These are phyloP conservation scores for Dianthus caryophyllus DNA, from an alignment of 148 eudicot species.

Conservation along the genomic window DNA sequence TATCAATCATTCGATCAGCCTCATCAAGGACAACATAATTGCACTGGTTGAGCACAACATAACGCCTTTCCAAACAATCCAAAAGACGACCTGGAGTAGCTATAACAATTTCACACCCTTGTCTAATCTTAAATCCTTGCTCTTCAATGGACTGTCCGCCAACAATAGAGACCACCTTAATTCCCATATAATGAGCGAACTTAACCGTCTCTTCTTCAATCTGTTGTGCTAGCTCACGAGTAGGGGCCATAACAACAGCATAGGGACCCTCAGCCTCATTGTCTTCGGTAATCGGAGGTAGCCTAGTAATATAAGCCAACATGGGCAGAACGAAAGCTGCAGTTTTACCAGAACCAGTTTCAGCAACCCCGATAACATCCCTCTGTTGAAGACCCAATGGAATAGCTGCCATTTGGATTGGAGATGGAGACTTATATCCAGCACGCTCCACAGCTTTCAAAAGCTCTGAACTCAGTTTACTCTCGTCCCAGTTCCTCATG, in stretches of 20 bases:
- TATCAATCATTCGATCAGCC: constrained; percentile 84
- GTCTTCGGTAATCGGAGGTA: constrained; percentile 53
- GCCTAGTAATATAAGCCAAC: constrained; percentile 53
- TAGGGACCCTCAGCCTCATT: constrained; percentile 81
- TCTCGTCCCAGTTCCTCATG: constrained; percentile 81
- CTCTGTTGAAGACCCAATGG: constrained; percentile 60
- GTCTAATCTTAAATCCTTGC: constrained; percentile 74
- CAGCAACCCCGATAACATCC: constrained; percentile 58
- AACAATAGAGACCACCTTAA: constrained; percentile 77
- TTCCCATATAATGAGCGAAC: constrained; percentile 66
- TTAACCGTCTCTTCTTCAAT: constrained; percentile 80
- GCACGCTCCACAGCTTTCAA: constrained; percentile 69
- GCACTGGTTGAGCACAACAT: constrained; percentile 68
- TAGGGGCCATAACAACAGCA: constrained; percentile 91
- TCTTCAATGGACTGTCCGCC: constrained; percentile 91
- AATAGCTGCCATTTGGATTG: constrained; percentile 63
- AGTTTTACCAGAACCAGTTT: constrained; percentile 62
- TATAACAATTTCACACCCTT: constrained; percentile 84
- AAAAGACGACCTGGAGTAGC: constrained; percentile 82
- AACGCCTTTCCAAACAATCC: constrained; percentile 68
- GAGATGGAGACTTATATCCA: constrained; percentile 54
- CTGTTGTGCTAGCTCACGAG: constrained; percentile 85
- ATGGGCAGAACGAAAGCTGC: constrained; percentile 69
- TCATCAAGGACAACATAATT: constrained; percentile 83
- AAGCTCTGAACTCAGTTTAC: constrained; percentile 54